Conservation (phyloP, 768 basidiomycete genomes). For the Zangia roseola region DNA sequence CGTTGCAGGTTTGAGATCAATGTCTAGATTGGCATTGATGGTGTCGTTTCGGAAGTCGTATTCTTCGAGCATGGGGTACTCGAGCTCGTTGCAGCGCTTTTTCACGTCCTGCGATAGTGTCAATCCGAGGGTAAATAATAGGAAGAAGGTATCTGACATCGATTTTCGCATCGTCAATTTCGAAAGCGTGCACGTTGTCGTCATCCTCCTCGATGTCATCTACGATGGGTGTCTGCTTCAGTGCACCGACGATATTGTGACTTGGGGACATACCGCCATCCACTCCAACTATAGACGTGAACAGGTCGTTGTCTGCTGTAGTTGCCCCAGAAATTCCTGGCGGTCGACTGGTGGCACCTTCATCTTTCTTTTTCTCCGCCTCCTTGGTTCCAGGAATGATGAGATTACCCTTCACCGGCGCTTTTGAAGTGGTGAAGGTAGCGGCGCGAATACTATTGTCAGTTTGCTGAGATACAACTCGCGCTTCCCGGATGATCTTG, state of each 20-base stretch:
- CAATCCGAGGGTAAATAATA: neutral
- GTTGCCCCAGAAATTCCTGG: conserved; percentile 27
- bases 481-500: conserved; percentile 77
- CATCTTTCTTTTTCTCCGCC: conserved; percentile 68
- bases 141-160: conserved; percentile 57
- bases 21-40: conserved; percentile 93
- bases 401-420: conserved; percentile 78
- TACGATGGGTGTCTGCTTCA: conserved; percentile 28
- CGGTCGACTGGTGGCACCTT: conserved; percentile 37
- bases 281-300: conserved; percentile 95
- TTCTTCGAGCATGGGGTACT: conserved; percentile 98
- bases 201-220: conserved; percentile 98
- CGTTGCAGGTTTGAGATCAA: conserved; percentile 96
- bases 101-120: conserved; percentile 74
- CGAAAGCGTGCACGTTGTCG: conserved; percentile 95
- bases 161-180: conserved; percentile 91
- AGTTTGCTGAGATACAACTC: conserved; percentile 65
- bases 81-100: conserved; percentile 93
- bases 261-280: conserved; percentile 62
- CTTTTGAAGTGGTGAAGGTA: conserved; percentile 77
- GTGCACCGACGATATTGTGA: neutral
- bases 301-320: conserved; percentile 69
- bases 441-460: conserved; percentile 75
- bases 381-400: conserved; percentile 86
- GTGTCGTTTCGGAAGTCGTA: conserved; percentile 99